Conservation (phyloP, 1,284 basidiomycete species). For the Gymnopus androsaceus region DNA sequence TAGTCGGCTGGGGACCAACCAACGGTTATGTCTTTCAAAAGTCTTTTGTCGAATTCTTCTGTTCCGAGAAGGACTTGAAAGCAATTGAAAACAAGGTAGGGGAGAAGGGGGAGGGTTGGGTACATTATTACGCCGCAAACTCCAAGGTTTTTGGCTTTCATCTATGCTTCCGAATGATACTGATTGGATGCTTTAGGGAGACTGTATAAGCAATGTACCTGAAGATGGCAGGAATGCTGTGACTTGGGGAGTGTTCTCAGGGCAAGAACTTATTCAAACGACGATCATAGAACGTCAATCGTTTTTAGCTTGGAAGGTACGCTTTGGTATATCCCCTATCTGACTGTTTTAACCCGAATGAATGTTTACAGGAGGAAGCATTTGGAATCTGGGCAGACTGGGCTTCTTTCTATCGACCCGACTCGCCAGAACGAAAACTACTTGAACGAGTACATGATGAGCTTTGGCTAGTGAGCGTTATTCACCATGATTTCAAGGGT, state of each 20-base stretch:
- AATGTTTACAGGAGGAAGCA: slow-evolving; percentile 78
- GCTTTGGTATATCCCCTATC: not conserved
- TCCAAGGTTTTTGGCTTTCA: slow-evolving; percentile 6
- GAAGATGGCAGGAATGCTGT: slow-evolving; percentile 87
- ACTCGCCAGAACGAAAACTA: slow-evolving; percentile 71
- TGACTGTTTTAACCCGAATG: slow-evolving; percentile 2
- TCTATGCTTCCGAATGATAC: not conserved
- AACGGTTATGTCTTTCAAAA: slow-evolving; percentile 97
- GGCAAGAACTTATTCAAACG: slow-evolving; percentile 93
- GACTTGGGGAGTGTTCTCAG: slow-evolving; percentile 98
- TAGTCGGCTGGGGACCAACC: slow-evolving; percentile 91
- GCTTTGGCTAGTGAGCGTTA: slow-evolving; percentile 91
- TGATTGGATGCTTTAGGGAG: not conserved
- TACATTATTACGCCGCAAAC: slow-evolving; percentile 24
- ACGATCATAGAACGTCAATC: slow-evolving; percentile 96
- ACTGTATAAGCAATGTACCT: slow-evolving; percentile 15
- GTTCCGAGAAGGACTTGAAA: slow-evolving; percentile 64
- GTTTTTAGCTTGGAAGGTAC: slow-evolving; percentile 91
- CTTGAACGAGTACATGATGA: slow-evolving; percentile 73
- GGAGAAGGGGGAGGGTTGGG: slow-evolving; percentile 15
- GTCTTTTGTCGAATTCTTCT: slow-evolving; percentile 97
- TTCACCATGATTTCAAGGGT: slow-evolving; percentile 94
- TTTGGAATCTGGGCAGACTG: slow-evolving; percentile 97
- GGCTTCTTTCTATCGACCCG: slow-evolving; percentile 84
- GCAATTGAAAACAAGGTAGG: slow-evolving; percentile 61